Evolutionary conservation across 1,139 yeast genomes (phyloP), one percentile per base, ranked within the genome.

Genomic region (Yamadazyma sp.): DNA sequence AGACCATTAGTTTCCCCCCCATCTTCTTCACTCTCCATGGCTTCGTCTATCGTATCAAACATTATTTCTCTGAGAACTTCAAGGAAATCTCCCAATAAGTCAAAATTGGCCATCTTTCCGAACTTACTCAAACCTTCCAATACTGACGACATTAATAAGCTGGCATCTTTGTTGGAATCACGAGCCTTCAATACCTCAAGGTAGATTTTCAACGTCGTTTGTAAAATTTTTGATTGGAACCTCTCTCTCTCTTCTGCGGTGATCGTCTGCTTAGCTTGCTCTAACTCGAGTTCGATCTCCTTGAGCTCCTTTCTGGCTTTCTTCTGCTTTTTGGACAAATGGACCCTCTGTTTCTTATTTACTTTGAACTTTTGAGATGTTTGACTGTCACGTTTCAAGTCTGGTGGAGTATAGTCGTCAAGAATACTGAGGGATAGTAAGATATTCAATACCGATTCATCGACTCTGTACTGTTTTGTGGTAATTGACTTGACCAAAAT

Each of bases 31-130:
- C 39, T 42, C n/a, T 43, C 43, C 10, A 51, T 52, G 2, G 45
- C 66, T 69, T 17, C 59, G 62, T 58, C 60, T 14, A 69, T 51
- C 14, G 69, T 61, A 46, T 79, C 84, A 16, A 62, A 54, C 62
- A 86, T 78, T 22, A 87, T 75, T 61, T 92, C 98, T 51, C 94
- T 74, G 56, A 92, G 73, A 2, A 89, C 96, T 59, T 86, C 95
- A 36, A 92, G 71, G 61, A 92, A 81, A 59, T 92, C 98, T 22
- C 98, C 98, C 51, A 92, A 75, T 39, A 92, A 70, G 50, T 92
- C 98, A 40, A 92, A 80, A 57, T 92, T 92, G 27, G 95, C 91
- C 81, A 91, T 83, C 55, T 84, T 92, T 2, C 98, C 96, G 58
- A 84, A 89, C 57, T 80, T 81, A 2, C 97, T 87, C 42, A 92